Evolutionary conservation across 768 basidiomycete species (phyloP).

Genomic region (Boletus pseudo-olivaceus): DNA sequence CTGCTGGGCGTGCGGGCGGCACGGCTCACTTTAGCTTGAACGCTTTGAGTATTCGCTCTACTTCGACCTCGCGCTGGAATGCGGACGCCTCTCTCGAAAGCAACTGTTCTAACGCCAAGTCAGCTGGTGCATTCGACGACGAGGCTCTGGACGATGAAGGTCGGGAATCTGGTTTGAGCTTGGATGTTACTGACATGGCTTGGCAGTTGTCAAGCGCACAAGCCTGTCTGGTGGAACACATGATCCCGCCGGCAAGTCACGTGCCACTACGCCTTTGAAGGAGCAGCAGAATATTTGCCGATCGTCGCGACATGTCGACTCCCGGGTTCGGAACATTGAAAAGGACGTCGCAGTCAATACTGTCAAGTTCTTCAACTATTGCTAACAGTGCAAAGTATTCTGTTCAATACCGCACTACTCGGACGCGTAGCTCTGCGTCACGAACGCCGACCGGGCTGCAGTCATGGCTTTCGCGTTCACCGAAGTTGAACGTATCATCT

Average conservation of each 20-base stretch:
- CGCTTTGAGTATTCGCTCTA: slow-evolving; percentile 86
- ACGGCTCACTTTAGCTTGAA: slow-evolving; percentile 90
- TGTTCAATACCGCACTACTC: background rate
- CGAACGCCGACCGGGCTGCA: background rate
- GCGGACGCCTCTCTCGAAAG: slow-evolving; percentile 78
- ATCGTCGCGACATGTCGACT: slow-evolving; percentile 1
- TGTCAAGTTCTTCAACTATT: background rate
- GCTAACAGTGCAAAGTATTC: background rate
- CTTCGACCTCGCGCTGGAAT: slow-evolving; percentile 83
- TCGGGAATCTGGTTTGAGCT: slow-evolving; percentile 11
- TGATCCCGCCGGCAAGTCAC: slow-evolving; percentile 11
- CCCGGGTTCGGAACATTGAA: background rate
- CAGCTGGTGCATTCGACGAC: slow-evolving; percentile 20
- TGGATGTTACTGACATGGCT: slow-evolving; percentile 25
- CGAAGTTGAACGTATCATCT: background rate
- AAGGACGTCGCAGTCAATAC: background rate
- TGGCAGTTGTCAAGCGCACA: background rate
- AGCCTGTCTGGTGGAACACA: background rate
- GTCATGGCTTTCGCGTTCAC: slow-evolving; percentile 1
- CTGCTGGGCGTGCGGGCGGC: background rate
- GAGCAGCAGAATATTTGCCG: background rate
- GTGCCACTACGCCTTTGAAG: slow-evolving; percentile 2
- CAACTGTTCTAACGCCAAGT: slow-evolving; percentile 73
- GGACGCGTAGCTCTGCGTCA: background rate
- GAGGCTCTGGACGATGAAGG: slow-evolving; percentile 5